Evolutionary conservation across 345 rosid genomes (phyloP).

Genomic region (Aquilaria malaccensis): DNA sequence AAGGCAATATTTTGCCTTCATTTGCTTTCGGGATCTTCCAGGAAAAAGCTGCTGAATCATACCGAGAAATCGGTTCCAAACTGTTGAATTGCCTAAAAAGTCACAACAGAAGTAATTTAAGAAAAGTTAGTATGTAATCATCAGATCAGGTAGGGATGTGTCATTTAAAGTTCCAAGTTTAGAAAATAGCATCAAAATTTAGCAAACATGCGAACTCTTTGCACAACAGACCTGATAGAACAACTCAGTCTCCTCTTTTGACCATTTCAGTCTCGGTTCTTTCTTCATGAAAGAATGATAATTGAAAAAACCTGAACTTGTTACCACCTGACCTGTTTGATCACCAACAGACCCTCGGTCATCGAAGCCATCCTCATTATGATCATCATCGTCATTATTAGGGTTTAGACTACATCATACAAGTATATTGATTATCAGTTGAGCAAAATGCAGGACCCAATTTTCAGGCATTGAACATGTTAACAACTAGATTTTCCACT

Average conservation of each 20-base stretch:
- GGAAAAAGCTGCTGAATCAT: constrained; percentile 74
- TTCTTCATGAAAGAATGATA: constrained; percentile 66
- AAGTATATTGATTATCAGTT: not conserved
- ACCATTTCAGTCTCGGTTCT: constrained; percentile 59
- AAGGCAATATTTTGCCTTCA: constrained; percentile 63
- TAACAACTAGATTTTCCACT: too few relatives aligned
- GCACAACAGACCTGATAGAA: constrained; percentile 55
- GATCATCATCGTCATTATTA: constrained; percentile 27
- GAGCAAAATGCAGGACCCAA: too few relatives aligned
- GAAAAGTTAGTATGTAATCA: too few relatives aligned
- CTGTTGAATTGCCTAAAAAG: constrained; percentile 54
- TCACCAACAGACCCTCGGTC: constrained; percentile 14
- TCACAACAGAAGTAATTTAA: too few relatives aligned
- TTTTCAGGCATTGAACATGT: too few relatives aligned
- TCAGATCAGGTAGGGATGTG: too few relatives aligned
- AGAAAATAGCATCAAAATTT: too few relatives aligned
- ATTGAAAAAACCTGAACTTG: constrained; percentile 35
- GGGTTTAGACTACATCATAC: constrained; percentile 31
- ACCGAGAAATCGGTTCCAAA: constrained; percentile 67
- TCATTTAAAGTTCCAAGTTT: too few relatives aligned
- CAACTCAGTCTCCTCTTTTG: constrained; percentile 70
- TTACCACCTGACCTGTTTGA: constrained; percentile 13
- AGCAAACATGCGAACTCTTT: too few relatives aligned
- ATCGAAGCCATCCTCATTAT: constrained; percentile 28
- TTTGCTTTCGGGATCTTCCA: constrained; percentile 54